Conservation (phyloP, 441 rosid species). For the Rhodomyrtus psidioides region DNA sequence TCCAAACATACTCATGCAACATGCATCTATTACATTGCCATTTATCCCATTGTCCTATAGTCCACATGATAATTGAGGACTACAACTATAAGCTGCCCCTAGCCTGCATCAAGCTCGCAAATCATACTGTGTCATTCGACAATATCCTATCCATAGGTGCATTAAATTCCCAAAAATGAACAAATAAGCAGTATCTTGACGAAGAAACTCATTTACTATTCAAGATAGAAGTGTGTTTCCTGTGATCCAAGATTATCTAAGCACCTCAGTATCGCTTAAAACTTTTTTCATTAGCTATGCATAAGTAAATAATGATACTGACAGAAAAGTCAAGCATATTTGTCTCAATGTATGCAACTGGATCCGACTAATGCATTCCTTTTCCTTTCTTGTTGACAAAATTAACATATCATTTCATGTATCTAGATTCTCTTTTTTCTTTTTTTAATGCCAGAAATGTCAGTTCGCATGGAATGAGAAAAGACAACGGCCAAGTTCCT, state of each 20-base stretch:
- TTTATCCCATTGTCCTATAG: too few relatives aligned
- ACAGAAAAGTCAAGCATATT: background rate
- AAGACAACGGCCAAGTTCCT: constrained; percentile 62
- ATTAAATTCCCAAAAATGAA: background rate
- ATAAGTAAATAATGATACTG: background rate
- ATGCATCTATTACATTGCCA: background rate
- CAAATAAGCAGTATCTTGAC: background rate
- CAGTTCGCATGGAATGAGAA: constrained; percentile 74
- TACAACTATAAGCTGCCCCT: background rate
- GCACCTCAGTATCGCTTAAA: background rate
- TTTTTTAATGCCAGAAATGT: constrained; percentile 72
- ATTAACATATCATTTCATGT: background rate
- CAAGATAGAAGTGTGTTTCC: background rate
- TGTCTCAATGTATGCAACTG: background rate
- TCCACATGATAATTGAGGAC: too few relatives aligned
- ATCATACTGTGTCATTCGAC: background rate
- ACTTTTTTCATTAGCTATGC: background rate
- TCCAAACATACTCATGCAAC: background rate
- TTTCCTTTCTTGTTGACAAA: background rate
- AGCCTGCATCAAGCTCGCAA: background rate
- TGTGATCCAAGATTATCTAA: background rate
- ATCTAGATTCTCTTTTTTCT: background rate
- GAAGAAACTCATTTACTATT: background rate
- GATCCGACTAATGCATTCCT: background rate
- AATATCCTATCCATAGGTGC: background rate